Percentiles rank a stretch among this genome's conserved stretches.
phyloP scores from a whole-genome alignment of 116 monocot genomes.

The Phalaenopsis hybrid region DNA sequence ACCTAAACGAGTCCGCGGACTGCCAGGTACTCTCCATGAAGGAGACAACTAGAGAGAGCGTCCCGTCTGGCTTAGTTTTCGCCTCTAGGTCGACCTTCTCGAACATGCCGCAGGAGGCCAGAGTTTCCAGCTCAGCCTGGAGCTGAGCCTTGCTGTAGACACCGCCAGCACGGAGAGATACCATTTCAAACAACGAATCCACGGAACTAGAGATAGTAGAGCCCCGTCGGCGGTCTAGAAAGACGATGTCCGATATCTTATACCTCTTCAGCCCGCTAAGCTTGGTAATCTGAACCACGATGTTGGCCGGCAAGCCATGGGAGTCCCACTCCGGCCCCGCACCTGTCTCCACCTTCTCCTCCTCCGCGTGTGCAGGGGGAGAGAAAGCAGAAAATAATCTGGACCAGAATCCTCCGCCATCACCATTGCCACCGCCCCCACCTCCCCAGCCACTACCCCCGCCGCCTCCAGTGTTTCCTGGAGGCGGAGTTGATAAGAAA shows the following conservation, averaged over 20 bases:
- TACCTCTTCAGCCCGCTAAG: conserved; percentile 68
- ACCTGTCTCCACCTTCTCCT: conserved; percentile 12
- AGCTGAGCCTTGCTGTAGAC: conserved; percentile 88
- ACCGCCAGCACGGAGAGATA: conserved; percentile 73
- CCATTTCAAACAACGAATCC: conserved; percentile 99
- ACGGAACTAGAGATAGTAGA: conserved; percentile 37
- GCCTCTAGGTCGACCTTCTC: conserved; percentile 89
- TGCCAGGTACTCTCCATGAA: conserved; percentile 92
- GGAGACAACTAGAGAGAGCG: conserved; percentile 58
- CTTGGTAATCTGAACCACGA: conserved; percentile 45
- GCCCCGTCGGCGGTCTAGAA: conserved; percentile 57
- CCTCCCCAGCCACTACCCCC: conserved; percentile 42
- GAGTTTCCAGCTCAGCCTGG: conserved; percentile 76
- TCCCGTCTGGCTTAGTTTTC: conserved; percentile 86
- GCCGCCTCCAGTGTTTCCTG: conserved; percentile 21
- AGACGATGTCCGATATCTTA: conserved; percentile 62
- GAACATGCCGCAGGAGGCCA: conserved; percentile 94
- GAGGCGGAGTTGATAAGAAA: conserved; percentile 5
- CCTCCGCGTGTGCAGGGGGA: conserved; percentile 34
- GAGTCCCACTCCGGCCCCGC: conserved; percentile 50
- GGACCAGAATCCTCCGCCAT: conserved; percentile 50
- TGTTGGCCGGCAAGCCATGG: conserved; percentile 66
- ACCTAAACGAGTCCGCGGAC: conserved; percentile 72
- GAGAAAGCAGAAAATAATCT: conserved; percentile 24
- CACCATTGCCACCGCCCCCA: conserved; percentile 27